Conservation (phyloP, 1,284 basidiomycete genomes). For the Jaminaea rosea region DNA sequence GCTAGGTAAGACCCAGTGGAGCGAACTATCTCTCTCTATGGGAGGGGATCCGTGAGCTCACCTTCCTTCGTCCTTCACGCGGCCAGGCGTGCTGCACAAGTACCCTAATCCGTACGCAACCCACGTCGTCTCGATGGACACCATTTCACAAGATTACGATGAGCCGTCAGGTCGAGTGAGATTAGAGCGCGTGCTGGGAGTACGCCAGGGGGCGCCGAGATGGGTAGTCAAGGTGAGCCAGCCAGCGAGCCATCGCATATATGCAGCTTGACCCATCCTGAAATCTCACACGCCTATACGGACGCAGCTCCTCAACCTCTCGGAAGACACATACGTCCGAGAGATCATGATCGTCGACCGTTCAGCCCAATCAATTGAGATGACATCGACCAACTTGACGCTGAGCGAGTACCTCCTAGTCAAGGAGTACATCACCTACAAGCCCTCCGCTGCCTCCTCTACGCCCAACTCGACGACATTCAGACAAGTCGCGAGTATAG, state of each 20-base stretch:
- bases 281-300: no score
- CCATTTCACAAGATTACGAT: slow-evolving; percentile 72
- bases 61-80: neutral
- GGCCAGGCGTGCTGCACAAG: slow-evolving; percentile 73
- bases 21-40: neutral
- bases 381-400: slow-evolving; percentile 54
- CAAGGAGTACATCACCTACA: slow-evolving; percentile 78
- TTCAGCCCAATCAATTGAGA: slow-evolving; percentile 12
- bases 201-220: slow-evolving; percentile 70
- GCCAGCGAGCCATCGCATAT: slow-evolving; percentile 1
- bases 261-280: no score
- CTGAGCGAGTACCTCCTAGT: slow-evolving; percentile 80
- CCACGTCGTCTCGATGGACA: slow-evolving; percentile 84
- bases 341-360: slow-evolving; percentile 67
- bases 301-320: slow-evolving; percentile 78
- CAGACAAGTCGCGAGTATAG: slow-evolving; percentile 71
- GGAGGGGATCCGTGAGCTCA: neutral
- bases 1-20: neutral
- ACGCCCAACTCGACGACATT: slow-evolving; percentile 56
- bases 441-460: slow-evolving; percentile 52
- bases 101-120: slow-evolving; percentile 88
- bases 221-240: slow-evolving; percentile 74
- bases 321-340: slow-evolving; percentile 83
- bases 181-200: slow-evolving; percentile 73
- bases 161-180: slow-evolving; percentile 74